phyloP scores from a whole-genome alignment of 192 early-diverging fungal genomes.

The Coemansia sp. region DNA sequence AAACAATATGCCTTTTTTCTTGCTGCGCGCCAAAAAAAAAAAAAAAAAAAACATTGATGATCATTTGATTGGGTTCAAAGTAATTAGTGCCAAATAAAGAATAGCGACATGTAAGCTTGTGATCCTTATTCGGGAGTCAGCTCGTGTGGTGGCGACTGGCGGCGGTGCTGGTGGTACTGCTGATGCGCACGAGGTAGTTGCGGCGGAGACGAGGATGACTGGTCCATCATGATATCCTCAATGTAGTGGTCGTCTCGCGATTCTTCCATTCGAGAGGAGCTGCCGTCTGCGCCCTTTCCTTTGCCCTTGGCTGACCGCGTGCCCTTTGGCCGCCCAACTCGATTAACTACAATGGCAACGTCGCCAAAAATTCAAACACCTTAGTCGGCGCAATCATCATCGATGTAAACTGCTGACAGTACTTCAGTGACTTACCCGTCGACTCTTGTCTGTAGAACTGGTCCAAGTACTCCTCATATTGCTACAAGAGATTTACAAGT shows the following conservation, averaged over 20 bases:
- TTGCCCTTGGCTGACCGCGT: constrained; percentile 31
- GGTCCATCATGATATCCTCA: constrained; percentile 4
- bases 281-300: constrained; percentile 17
- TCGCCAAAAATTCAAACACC: background rate
- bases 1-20: background rate
- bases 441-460: constrained; percentile 52
- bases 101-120: too few species aligned
- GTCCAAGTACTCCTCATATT: constrained; percentile 49
- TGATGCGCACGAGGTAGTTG: background rate
- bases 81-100: too few species aligned
- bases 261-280: background rate
- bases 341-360: constrained; percentile 35
- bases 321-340: constrained; percentile 55
- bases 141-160: background rate
- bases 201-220: constrained; percentile 6
- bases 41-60: too few species aligned
- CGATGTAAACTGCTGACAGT: too few species aligned
- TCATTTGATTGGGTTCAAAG: too few species aligned
- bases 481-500: constrained; percentile 19
- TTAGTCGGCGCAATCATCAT: background rate
- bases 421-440: constrained; percentile 34
- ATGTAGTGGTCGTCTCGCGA: background rate
- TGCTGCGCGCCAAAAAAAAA: background rate
- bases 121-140: background rate
- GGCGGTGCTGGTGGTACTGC: background rate